A percentile compares a stretch with the other conserved stretches of the same genome.
Evolutionary conservation across 306 rosid species (phyloP).

Genomic region (Corylus americana): DNA sequence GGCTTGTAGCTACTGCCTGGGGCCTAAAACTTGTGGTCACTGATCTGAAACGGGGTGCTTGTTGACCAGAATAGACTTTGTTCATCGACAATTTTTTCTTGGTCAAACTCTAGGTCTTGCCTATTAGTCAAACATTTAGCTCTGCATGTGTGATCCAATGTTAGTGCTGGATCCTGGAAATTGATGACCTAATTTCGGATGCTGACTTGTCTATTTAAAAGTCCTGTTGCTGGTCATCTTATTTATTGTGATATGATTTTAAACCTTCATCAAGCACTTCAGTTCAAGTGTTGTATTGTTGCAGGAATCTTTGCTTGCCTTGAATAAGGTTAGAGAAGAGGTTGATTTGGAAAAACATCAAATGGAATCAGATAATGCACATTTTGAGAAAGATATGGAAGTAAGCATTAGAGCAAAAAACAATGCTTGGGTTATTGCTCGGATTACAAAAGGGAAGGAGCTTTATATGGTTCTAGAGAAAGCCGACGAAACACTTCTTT

Average conservation of each 20-base stretch:
- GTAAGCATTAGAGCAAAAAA: conserved; percentile 84
- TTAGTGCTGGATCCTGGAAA: conserved; percentile 14
- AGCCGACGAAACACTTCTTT: conserved; percentile 86
- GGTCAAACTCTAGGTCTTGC: not conserved
- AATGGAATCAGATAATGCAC: conserved; percentile 47
- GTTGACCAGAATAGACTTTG: not conserved
- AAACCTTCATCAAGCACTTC: conserved; percentile 4
- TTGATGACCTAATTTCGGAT: conserved; percentile 5
- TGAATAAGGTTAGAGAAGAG: conserved; percentile 83
- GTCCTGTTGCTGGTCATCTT: conserved; percentile 16
- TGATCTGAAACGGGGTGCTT: not conserved
- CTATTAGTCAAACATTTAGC: conserved; percentile 17
- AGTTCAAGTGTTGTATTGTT: conserved; percentile 26
- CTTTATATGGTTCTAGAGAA: conserved; percentile 93
- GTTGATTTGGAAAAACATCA: conserved; percentile 84
- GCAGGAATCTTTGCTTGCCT: conserved; percentile 88
- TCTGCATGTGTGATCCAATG: conserved; percentile 18
- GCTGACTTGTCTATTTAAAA: not conserved
- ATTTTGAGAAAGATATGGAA: conserved; percentile 76
- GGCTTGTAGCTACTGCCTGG: not conserved
- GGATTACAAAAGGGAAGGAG: conserved; percentile 87
- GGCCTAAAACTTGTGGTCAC: conserved; percentile 1
- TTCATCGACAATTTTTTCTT: not conserved
- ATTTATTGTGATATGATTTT: not conserved
- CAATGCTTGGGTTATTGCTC: conserved; percentile 90